These are phyloP conservation scores for Aspergillus ustus DNA, from an alignment of 2,329 filamentous ascomycete species.

Conservation along the genomic window DNA sequence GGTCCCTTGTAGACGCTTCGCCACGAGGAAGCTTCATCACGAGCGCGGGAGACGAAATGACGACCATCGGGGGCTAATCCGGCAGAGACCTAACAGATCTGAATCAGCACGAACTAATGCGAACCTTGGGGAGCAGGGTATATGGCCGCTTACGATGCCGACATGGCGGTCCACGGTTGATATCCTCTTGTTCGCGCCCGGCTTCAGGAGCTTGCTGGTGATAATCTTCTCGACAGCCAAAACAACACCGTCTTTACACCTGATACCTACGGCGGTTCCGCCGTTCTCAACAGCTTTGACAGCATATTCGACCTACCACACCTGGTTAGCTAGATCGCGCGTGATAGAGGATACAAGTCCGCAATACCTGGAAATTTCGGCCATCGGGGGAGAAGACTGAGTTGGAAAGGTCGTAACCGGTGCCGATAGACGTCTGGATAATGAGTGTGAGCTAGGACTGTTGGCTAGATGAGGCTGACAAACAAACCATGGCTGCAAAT, in stretches of 20 bases:
- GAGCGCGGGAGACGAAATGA: constrained; percentile 91
- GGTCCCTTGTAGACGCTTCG: constrained; percentile 92
- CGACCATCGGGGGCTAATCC: constrained; percentile 93
- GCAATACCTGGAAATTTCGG: constrained; percentile 88
- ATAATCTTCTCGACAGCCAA: constrained; percentile 97
- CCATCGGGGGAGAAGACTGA: constrained; percentile 99
- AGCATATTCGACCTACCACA: constrained; percentile 79
- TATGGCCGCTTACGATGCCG: constrained; percentile 72
- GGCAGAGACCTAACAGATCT: constrained; percentile 73
- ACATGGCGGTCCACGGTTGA: constrained; percentile 91
- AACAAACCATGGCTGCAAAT: constrained; percentile 28
- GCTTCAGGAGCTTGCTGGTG: constrained; percentile 91
- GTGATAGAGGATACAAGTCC: neutral
- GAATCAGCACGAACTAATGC: neutral
- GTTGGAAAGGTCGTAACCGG: constrained; percentile 98
- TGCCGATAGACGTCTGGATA: constrained; percentile 94
- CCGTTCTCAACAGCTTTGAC: constrained; percentile 98
- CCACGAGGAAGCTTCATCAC: constrained; percentile 92
- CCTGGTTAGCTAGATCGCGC: constrained; percentile 22
- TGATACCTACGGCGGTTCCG: constrained; percentile 92
- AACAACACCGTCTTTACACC: constrained; percentile 96
- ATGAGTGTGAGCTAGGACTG: constrained; percentile 24
- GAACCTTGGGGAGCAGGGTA: neutral
- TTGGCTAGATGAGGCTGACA: constrained; percentile 3
- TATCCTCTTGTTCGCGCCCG: constrained; percentile 96